Evolutionary conservation across 2,329 filamentous ascomycete species (phyloP).

Genomic region (Trichothecium sympodiale): DNA sequence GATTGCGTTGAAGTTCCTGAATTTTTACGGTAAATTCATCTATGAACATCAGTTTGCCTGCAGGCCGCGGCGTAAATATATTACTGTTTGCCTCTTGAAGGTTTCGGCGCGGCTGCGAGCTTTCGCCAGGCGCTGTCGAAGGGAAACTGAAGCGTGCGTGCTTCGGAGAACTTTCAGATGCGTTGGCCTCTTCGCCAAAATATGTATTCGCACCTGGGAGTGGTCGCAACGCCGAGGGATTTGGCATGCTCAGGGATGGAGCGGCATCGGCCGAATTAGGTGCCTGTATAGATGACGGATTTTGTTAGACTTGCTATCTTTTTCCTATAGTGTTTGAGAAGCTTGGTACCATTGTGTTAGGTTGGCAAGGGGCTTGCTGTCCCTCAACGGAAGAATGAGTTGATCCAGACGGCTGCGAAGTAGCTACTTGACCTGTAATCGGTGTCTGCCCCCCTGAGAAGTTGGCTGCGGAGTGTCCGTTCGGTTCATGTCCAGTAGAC

Average conservation of each 20-base stretch:
- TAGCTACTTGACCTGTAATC: neutral
- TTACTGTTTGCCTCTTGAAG: too few species aligned
- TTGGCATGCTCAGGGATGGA: too few species aligned
- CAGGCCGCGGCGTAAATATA: too few species aligned
- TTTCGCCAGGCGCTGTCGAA: too few species aligned
- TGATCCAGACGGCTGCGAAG: too few species aligned
- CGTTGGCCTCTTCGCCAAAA: conserved; percentile 16
- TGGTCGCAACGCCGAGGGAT: conserved; percentile 16
- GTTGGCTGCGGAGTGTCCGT: too few species aligned
- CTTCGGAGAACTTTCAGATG: conserved; percentile 4
- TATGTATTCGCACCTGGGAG: conserved; percentile 25
- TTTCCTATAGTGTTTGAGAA: conserved; percentile 13
- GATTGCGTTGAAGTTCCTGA: too few species aligned
- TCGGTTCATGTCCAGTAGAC: too few species aligned
- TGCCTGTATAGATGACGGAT: too few species aligned
- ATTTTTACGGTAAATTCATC: neutral
- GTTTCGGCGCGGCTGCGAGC: too few species aligned
- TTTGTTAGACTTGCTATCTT: too few species aligned
- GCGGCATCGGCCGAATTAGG: too few species aligned
- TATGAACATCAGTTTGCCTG: neutral
- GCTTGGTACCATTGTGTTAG: neutral
- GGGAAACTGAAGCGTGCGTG: neutral
- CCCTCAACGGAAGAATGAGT: neutral
- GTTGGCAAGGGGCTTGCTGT: neutral
- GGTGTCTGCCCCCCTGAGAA: neutral